These are phyloP conservation scores for Massariosphaeria phaeospora DNA, from an alignment of 495 filamentous ascomycete genomes.

Conservation along the genomic window DNA sequence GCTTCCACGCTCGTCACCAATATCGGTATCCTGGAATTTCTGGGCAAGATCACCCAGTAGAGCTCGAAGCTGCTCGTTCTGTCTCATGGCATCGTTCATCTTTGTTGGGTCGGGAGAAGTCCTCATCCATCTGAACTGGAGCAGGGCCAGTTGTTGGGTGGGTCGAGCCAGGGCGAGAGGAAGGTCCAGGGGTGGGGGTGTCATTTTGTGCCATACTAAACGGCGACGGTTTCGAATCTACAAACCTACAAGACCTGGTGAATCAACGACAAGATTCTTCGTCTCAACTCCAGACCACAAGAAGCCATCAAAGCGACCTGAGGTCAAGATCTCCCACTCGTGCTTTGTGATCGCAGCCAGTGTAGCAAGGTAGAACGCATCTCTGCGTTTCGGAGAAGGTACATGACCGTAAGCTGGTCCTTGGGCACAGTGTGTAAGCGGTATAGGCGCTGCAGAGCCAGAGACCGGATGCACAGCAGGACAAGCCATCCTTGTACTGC, in stretches of 20 bases:
- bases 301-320: constrained; percentile 95
- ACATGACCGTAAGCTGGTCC: constrained; percentile 81
- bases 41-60: no score
- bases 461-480: no score
- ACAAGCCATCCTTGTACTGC: no score
- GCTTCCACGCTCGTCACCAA: no score
- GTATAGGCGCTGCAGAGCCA: constrained; percentile 80
- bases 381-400: constrained; percentile 74
- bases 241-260: neutral
- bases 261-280: no score
- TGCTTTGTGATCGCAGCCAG: constrained; percentile 77
- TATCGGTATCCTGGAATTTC: no score
- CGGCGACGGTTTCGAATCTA: no score
- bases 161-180: constrained; percentile 10
- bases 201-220: no score
- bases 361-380: constrained; percentile 84
- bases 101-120: no score
- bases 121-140: constrained; percentile 85
- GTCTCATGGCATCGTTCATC: no score
- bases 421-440: constrained; percentile 65
- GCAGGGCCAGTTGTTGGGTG: constrained; percentile 38
- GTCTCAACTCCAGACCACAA: constrained; percentile 93
- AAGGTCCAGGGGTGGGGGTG: constrained; percentile 3
- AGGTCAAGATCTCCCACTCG: constrained; percentile 95
- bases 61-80: no score